Base-by-base conservation (phyloP, 441 rosid species). In the Breynia disticha region DNA sequence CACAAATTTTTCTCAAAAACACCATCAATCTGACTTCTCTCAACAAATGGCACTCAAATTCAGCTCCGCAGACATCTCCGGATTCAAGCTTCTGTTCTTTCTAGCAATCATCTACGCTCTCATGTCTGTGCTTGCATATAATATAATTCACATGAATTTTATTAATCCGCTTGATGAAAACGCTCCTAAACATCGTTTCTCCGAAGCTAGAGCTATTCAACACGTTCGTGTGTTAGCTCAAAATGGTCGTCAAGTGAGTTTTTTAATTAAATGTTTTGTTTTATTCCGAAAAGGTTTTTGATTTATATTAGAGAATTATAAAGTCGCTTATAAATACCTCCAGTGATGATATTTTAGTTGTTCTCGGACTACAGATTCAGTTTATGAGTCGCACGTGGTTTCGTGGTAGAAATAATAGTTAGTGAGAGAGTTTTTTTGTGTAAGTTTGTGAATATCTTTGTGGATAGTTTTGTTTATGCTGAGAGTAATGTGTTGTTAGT, bases 141-240 rank as follows among this genome's bases (percentile, higher is more conserved):
- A 66, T 45, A 61, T 78, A 17, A 45, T 87, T 48, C 74, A 87
- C 73, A 79, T 73, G 80, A 83, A 77, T 73, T 75, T 80, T 52
- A 62, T 94, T 39, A 52, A 67, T 57, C 96, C 95, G 16, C 90
- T 94, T 18, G 84, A 61, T 11, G 16, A 59, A 20, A 80, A 87
- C 71, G 96, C 97, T 4, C 90, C 97, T 43, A 78, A 73, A 9
- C 86, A 87, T 72, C 95, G 89, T 4, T 94, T 94, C 76, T 87
- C 99, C 41, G 96, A 83, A 70, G 96, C 87, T 32, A 72, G 97
- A 76, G 97, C 97, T 45, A 54, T 94, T 22, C 70, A 85, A 45
- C 97, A 90, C 55, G 82, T 94, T 71, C 95, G 94, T 11, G 78
- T 79, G n/a, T 73, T 90, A 59, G 61, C 89, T 0, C 68, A 77